Percentiles rank a stretch among this genome's conserved stretches.
Conservation (phyloP, 345 rosid species). For the Noccaea bulbosa region DNA sequence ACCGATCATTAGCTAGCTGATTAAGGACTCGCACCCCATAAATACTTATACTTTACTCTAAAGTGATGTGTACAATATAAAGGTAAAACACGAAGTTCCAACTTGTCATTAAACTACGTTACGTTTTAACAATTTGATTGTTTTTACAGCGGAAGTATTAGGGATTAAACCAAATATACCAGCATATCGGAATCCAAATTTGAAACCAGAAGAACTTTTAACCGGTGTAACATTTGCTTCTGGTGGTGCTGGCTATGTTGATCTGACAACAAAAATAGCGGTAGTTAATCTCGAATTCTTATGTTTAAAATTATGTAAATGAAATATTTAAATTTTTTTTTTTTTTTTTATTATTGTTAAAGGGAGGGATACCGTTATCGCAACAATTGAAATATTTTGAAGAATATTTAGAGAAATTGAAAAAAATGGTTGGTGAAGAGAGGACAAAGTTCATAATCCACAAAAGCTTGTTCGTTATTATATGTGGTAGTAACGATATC, state of each 20-base stretch:
- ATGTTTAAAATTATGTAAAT: background rate
- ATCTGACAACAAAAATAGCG: slow-evolving; percentile 49
- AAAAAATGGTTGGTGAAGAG: slow-evolving; percentile 50
- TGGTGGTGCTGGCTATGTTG: slow-evolving; percentile 62
- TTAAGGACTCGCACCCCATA: background rate
- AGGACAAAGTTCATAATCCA: slow-evolving; percentile 45
- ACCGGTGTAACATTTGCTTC: slow-evolving; percentile 80
- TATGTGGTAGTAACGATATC: slow-evolving; percentile 66
- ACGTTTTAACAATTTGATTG: background rate
- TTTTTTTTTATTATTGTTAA: background rate
- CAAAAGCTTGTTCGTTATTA: slow-evolving; percentile 49
- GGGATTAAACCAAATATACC: slow-evolving; percentile 61
- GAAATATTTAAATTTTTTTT: background rate
- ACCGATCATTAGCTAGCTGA: slow-evolving; percentile 2
- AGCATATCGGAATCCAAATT: slow-evolving; percentile 57
- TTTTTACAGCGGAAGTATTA: slow-evolving; percentile 47
- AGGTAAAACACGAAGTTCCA: background rate
- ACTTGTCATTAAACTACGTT: background rate
- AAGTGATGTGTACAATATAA: background rate
- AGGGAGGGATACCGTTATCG: slow-evolving; percentile 51
- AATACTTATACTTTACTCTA: background rate
- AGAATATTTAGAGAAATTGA: slow-evolving; percentile 53
- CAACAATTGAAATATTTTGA: slow-evolving; percentile 53
- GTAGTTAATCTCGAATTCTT: slow-evolving; percentile 36
- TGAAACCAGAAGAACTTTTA: slow-evolving; percentile 54